Base-by-base conservation (phyloP, 1,139 yeast species). In the Suhomyces choctaworum region DNA sequence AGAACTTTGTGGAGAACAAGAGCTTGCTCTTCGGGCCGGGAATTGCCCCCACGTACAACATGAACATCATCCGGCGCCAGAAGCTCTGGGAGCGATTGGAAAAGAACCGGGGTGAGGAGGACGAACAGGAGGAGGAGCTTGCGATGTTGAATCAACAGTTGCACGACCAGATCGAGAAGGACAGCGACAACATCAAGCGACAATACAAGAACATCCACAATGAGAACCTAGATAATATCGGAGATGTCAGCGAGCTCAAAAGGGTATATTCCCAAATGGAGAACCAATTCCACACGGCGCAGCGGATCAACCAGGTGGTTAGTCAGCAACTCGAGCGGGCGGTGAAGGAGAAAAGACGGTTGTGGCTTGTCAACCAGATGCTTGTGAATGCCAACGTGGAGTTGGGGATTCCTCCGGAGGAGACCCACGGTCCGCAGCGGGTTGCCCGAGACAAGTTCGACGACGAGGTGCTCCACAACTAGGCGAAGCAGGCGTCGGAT, bases 331-430 rank as follows among this genome's bases (percentile, higher is more conserved):
- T 80, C 23, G 54, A 60, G 2, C 46, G 49, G 4, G 51, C 69
- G 6, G 58, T 66, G 9, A 47, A 55, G 19, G 62, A 66, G 30
- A 70, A 71, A 41, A 54, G 78, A 33, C 59, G 60, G 31, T 57
- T 71, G 27, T 79, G 86, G 82, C 46, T 70, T 4, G 67, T 70
- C 16, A 83, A 79, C 46, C 90, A 85, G 51, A 47, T 66, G 20
- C 53, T 82, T 16, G 49, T 84, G 27, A 83, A 82, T 50, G 70
- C 69, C 21, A 66, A 78, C 42, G 50, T 73, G 16, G 49, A 56
- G 31, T 42, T 66, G 12, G 71, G 72, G 4, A 54, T 70, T 13
- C 73, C 71, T 2, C 55, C 56, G 1, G 50, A 46, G 21, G 52
- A 46, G 5, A 39, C 44, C 6, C 42, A 39, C 21, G 42, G 39